A percentile compares a stretch with the other conserved stretches of the same genome.
Conservation (phyloP, 345 rosid species). For the Hirschfeldia incana region DNA sequence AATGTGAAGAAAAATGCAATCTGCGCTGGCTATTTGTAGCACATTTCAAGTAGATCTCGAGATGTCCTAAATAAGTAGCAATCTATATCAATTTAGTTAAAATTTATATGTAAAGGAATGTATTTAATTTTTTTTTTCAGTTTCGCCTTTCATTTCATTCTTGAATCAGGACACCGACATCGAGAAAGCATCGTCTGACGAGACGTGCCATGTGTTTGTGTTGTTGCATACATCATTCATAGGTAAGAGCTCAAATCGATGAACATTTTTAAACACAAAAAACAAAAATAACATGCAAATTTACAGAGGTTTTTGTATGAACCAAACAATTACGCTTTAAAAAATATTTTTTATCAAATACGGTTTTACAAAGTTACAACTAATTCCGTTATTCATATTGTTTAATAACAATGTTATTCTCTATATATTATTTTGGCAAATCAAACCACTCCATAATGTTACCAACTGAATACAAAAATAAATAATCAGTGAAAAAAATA, state of each 20-base stretch:
- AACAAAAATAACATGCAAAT: not conserved
- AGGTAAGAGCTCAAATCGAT: slow-evolving; percentile 17
- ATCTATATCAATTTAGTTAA: slow-evolving; percentile 8
- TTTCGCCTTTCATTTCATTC: not conserved
- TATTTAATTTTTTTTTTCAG: not conserved
- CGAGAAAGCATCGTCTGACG: slow-evolving; percentile 27
- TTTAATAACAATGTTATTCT: not conserved
- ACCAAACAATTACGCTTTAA: not conserved
- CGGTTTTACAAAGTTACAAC: too few species aligned
- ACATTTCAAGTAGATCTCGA: slow-evolving; percentile 6
- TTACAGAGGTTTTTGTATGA: not conserved
- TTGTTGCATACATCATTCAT: slow-evolving; percentile 19
- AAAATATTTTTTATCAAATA: too few species aligned
- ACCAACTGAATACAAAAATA: slow-evolving; percentile 29
- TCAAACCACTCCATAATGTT: not conserved
- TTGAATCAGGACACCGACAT: slow-evolving; percentile 26
- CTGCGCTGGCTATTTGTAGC: slow-evolving; percentile 28
- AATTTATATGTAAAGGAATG: not conserved
- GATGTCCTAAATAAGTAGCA: slow-evolving; percentile 4
- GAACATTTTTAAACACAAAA: not conserved
- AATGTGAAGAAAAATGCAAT: slow-evolving; percentile 19
- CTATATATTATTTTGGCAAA: not conserved
- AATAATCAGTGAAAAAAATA: slow-evolving; percentile 18
- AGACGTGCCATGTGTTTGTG: slow-evolving; percentile 36
- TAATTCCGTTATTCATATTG: not conserved